Evolutionary conservation across 495 filamentous ascomycete species (phyloP).

Genomic region (Hypomontagnella submonticulosa): DNA sequence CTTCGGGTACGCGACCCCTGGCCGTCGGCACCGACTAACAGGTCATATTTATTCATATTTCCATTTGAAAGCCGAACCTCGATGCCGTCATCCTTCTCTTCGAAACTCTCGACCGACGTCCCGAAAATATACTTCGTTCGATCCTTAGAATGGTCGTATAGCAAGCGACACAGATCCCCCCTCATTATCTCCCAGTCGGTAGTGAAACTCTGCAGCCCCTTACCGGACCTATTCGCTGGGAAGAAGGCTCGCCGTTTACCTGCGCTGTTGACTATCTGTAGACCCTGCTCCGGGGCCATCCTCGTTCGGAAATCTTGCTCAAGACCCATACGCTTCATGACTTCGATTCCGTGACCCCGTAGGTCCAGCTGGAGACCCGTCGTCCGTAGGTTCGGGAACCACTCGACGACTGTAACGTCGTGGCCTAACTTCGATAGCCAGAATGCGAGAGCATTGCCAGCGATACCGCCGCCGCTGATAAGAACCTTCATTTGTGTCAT

Average conservation of each 20-base stretch:
- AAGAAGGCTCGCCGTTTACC: conserved; percentile 57
- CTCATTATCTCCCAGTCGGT: conserved; percentile 67
- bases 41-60: conserved; percentile 51
- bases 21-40: conserved; percentile 64
- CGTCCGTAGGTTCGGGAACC: conserved; percentile 56
- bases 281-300: conserved; percentile 52
- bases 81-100: conserved; percentile 41
- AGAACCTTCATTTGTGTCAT: conserved; percentile 55
- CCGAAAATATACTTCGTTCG: conserved; percentile 60
- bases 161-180: conserved; percentile 58
- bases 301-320: conserved; percentile 56
- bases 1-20: conserved; percentile 54
- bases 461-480: conserved; percentile 59
- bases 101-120: conserved; percentile 43
- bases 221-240: conserved; percentile 49
- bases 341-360: conserved; percentile 56
- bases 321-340: conserved; percentile 65
- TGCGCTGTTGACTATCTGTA: conserved; percentile 54
- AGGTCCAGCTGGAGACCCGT: conserved; percentile 65
- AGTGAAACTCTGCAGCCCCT: conserved; percentile 57
- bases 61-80: conserved; percentile 56
- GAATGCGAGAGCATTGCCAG: conserved; percentile 60
- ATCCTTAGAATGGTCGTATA: conserved; percentile 56
- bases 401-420: conserved; percentile 64
- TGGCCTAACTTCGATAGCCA: conserved; percentile 64